phyloP scores from a whole-genome alignment of 169 alveolate genomes.

The Eimeria necatrix region DNA sequence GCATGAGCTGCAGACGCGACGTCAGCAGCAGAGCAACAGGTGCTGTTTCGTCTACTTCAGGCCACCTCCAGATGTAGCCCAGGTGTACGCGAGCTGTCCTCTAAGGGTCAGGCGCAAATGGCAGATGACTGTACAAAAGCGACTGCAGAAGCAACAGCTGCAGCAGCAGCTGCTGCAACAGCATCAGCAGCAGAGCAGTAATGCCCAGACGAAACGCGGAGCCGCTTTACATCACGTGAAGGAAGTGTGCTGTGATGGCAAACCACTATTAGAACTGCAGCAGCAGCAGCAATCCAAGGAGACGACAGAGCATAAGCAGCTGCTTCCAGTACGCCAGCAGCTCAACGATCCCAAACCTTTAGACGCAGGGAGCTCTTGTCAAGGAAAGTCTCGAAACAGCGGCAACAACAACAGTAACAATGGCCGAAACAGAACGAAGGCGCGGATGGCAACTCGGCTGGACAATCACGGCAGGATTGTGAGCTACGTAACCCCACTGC shows the following conservation, averaged over 20 bases:
- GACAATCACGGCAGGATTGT: constrained; percentile 72
- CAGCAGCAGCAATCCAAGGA: constrained; percentile 25
- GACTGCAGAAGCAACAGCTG: not conserved
- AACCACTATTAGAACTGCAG: not conserved
- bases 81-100: constrained; percentile 74
- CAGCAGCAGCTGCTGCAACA: constrained; percentile 35
- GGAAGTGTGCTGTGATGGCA: too few relatives aligned
- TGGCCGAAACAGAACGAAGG: constrained; percentile 7
- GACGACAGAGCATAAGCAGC: not conserved
- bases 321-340: constrained; percentile 6
- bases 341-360: not conserved
- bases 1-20: not conserved
- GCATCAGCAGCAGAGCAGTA: constrained; percentile 25
- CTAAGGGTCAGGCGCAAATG: constrained; percentile 47
- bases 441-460: constrained; percentile 59
- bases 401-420: constrained; percentile 20
- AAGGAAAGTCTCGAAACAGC: not conserved
- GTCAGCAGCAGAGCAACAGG: constrained; percentile 19
- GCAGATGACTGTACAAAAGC: constrained; percentile 16
- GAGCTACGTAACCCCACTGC: constrained; percentile 45
- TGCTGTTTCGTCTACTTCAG: constrained; percentile 43
- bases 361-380: not conserved
- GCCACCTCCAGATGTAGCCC: constrained; percentile 70
- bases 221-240: not conserved
- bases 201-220: not conserved